Evolutionary conservation across 495 filamentous ascomycete genomes (phyloP).

Genomic region (Letharia columbiana): DNA sequence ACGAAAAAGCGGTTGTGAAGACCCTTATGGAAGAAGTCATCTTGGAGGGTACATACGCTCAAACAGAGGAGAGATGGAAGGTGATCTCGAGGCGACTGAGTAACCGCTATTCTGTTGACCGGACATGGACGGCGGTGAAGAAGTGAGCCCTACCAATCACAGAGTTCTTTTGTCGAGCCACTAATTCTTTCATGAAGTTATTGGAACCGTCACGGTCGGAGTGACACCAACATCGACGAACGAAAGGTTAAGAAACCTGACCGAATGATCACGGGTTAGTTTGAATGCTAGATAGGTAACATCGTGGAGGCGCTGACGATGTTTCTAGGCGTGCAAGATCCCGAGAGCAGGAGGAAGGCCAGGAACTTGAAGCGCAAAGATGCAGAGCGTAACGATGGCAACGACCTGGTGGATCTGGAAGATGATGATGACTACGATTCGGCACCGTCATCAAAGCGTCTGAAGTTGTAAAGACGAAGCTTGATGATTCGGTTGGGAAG

Average conservation of each 20-base stretch:
- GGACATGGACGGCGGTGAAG: conserved; percentile 1
- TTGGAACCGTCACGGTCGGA: not conserved
- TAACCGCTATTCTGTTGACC: not conserved
- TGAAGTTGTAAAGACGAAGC: not conserved
- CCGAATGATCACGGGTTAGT: conserved; percentile 3
- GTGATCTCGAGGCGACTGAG: not conserved
- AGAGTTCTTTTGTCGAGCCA: not conserved
- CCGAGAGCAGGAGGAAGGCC: not conserved
- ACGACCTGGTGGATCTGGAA: not conserved
- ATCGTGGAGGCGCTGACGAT: not conserved
- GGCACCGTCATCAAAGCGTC: not conserved
- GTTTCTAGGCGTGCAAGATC: not conserved
- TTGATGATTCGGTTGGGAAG: not conserved
- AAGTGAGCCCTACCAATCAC: not conserved
- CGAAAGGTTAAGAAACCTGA: not conserved
- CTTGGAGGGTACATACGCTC: not conserved
- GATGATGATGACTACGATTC: not conserved
- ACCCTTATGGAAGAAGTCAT: not conserved
- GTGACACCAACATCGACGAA: conserved; percentile 4
- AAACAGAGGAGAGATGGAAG: not conserved
- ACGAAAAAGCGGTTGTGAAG: not conserved
- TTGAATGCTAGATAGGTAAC: not conserved
- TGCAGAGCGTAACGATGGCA: not conserved
- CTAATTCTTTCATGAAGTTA: not conserved
- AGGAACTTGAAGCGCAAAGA: not conserved